These are phyloP conservation scores for Microstegium vimineum DNA, from an alignment of 176 grass and related monocot genomes.

Conservation along the genomic window DNA sequence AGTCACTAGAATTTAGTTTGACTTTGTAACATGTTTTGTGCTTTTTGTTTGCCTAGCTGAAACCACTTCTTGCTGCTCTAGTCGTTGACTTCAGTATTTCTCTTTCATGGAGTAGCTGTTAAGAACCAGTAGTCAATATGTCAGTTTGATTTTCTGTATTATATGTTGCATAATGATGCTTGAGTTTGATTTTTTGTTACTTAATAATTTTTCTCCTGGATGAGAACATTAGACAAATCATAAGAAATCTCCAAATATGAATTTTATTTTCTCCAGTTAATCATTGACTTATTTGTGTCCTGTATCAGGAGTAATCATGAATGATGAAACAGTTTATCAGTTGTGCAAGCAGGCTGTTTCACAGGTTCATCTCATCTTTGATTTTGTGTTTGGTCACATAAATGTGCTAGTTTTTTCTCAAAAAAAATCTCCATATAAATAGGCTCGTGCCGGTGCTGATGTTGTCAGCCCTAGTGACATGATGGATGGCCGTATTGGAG, in stretches of 20 bases:
- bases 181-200: background rate
- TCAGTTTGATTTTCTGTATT: background rate
- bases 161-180: background rate
- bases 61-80: background rate
- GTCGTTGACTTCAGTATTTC: background rate
- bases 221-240: background rate
- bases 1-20: background rate
- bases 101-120: background rate
- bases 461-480: constrained; percentile 98
- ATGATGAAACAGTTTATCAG: constrained; percentile 96
- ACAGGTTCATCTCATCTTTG: constrained; percentile 51
- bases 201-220: background rate
- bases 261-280: background rate
- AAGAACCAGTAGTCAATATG: background rate
- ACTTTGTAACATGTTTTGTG: background rate
- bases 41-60: background rate
- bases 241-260: background rate
- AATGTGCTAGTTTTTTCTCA: background rate
- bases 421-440: constrained; percentile 18
- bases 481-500: constrained; percentile 95
- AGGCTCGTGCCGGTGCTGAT: constrained; percentile 93
- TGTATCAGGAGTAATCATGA: constrained; percentile 80
- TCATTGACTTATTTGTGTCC: background rate
- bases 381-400: constrained; percentile 7
- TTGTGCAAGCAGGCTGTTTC: constrained; percentile 98